Conservation (phyloP, 441 rosid species). For the Aleurites moluccanus region DNA sequence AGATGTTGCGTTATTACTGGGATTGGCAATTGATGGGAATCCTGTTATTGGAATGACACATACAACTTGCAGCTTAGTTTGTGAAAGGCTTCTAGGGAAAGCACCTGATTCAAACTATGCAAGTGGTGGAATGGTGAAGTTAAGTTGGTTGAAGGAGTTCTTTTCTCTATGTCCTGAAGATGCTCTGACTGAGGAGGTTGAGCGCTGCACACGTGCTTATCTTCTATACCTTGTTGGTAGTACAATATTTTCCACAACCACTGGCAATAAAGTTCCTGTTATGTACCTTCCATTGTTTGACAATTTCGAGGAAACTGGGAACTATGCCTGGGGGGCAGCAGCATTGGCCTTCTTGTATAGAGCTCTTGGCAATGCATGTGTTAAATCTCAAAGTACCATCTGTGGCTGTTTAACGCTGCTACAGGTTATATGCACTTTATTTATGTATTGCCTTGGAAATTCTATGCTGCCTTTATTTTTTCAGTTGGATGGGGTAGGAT, state of each 20-base stretch:
- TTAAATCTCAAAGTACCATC: constrained; percentile 92
- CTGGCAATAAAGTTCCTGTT: constrained; percentile 97
- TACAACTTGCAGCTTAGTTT: constrained; percentile 64
- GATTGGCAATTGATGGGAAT: constrained; percentile 89
- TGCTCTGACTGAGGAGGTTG: constrained; percentile 63
- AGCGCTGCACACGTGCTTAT: constrained; percentile 82
- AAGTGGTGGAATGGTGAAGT: constrained; percentile 97
- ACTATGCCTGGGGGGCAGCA: constrained; percentile 96
- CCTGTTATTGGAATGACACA: constrained; percentile 88
- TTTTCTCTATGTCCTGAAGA: constrained; percentile 73
- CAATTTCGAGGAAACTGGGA: constrained; percentile 79
- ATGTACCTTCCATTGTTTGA: constrained; percentile 95
- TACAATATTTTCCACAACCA: constrained; percentile 94
- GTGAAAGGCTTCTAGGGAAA: constrained; percentile 70
- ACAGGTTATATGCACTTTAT: constrained; percentile 46
- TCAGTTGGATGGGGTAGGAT: no score
- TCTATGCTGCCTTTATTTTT: no score
- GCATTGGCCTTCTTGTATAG: constrained; percentile 91
- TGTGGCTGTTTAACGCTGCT: constrained; percentile 95
- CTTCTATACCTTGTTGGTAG: constrained; percentile 92
- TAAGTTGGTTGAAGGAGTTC: constrained; percentile 95
- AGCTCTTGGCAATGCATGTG: constrained; percentile 98
- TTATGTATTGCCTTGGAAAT: constrained; percentile 2
- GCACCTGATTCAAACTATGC: constrained; percentile 69
- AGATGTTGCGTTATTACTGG: constrained; percentile 78